Base-by-base conservation (phyloP, 805 yeast genomes). In the Myxozyma geophila region DNA sequence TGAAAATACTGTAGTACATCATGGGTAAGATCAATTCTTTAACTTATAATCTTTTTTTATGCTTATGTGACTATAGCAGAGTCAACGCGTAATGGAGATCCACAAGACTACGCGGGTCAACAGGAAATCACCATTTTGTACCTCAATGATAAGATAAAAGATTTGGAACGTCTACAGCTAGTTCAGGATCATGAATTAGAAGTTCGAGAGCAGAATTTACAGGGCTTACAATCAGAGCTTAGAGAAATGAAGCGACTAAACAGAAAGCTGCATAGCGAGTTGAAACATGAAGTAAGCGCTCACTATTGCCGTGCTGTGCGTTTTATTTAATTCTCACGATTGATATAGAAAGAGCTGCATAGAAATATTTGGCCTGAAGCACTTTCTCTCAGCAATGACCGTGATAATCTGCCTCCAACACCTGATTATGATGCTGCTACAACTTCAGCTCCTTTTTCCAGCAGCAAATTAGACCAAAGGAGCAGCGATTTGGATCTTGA, bases 151-250 rank as follows among this genome's bases (percentile, higher is more conserved):
- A 43, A 43, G 36, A 19, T 52, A 2, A 17, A 23, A 19, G 59
- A 59, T n/a, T 44, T 56, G 44, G 63, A 59, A 28, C 60, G 67
- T 17, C 23, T 59, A 13, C 56, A 49, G 19, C 36, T 48, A 2
- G 64, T 56, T n/a, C 64, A 54, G 50, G 67, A 63, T 21, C 49
- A 55, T 39, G 67, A 63, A 10, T 15, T 63, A 21, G 33, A 39
- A 17, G n/a, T n/a, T 10, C 43, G 35, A 10, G 43, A 46, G 37
- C 33, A 21, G 15, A 59, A 53, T 44, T 9, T 50, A 7, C 64
- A 55, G 44, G 21, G 33, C n/a, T 17, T 50, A 9, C 21, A 43
- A 17, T 23, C 37, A 19, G 60, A 54, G 9, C 15, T 23, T 7
- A 15, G 23, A 13, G 57, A 40, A 1, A n/a, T 48, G 47, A 15